Percentiles rank a stretch among this genome's conserved stretches.
These are phyloP conservation scores for Bretziella fagacearum DNA, from an alignment of 2,329 filamentous ascomycete genomes.

Conservation along the genomic window DNA sequence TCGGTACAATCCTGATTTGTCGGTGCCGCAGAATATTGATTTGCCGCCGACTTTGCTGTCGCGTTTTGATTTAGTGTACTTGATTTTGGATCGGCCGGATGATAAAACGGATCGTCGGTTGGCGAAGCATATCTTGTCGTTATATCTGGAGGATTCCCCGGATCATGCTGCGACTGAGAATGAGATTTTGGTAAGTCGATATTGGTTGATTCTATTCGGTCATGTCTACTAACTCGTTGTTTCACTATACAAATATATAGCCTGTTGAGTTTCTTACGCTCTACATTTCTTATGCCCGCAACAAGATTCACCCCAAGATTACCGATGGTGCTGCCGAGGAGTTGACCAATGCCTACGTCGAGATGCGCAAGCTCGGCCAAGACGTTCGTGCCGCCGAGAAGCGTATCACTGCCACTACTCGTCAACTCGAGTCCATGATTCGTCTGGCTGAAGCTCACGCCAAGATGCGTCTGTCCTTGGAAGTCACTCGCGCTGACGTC, in stretches of 20 bases:
- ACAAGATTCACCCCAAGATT: slow-evolving; percentile 68
- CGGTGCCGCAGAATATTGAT: slow-evolving; percentile 96
- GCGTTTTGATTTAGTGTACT: slow-evolving; percentile 91
- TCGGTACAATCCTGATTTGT: slow-evolving; percentile 90
- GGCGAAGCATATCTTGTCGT: slow-evolving; percentile 80
- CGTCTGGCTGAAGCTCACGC: slow-evolving; percentile 90
- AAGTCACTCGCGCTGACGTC: slow-evolving; percentile 69
- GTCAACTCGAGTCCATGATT: slow-evolving; percentile 97
- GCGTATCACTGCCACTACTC: slow-evolving; percentile 91
- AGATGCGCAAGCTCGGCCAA: slow-evolving; percentile 85
- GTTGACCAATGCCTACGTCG: slow-evolving; percentile 74
- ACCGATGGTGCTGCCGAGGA: slow-evolving; percentile 65
- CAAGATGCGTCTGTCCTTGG: slow-evolving; percentile 75
- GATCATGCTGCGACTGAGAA: slow-evolving; percentile 58
- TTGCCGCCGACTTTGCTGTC: slow-evolving; percentile 87
- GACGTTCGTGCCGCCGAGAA: slow-evolving; percentile 78
- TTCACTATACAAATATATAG: slow-evolving; percentile 28
- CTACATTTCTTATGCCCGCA: slow-evolving; percentile 92
- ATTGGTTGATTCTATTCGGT: neutral
- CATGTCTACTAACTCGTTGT: slow-evolving; percentile 9
- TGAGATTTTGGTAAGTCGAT: slow-evolving; percentile 57
- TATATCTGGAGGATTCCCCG: slow-evolving; percentile 91
- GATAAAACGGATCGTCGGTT: slow-evolving; percentile 77
- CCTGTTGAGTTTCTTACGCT: slow-evolving; percentile 89
- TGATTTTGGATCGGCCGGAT: slow-evolving; percentile 86